Evolutionary conservation across 768 basidiomycete species (phyloP).

Genomic region (Trichaptum fuscoviolaceum): DNA sequence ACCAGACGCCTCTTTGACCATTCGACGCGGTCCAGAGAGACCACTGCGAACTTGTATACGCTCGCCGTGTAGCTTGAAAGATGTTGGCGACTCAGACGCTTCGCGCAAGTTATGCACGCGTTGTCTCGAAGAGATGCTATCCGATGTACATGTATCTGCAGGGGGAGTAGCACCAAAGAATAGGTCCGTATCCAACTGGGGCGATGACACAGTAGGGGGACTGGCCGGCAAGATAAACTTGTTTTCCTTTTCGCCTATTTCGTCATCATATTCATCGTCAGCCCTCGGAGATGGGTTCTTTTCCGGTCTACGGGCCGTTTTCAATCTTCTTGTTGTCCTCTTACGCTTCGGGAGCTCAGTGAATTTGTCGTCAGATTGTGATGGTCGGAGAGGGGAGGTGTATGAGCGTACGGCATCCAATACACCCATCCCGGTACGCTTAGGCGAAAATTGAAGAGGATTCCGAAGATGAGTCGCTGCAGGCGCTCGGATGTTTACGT

Average conservation of each 20-base stretch:
- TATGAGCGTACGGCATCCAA: not conserved
- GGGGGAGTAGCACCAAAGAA: slow-evolving; percentile 35
- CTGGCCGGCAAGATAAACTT: slow-evolving; percentile 45
- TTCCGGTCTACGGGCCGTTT: not conserved
- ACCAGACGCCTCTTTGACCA: not conserved
- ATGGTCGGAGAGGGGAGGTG: not conserved
- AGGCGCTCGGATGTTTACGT: not conserved
- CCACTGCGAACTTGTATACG: not conserved
- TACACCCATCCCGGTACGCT: not conserved
- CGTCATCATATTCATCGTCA: slow-evolving; percentile 14
- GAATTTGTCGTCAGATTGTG: slow-evolving; percentile 29
- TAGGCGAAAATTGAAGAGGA: not conserved
- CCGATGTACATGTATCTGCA: slow-evolving; percentile 3
- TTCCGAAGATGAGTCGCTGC: not conserved
- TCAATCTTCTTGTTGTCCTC: slow-evolving; percentile 11
- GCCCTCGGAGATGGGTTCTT: slow-evolving; percentile 3
- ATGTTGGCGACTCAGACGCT: not conserved
- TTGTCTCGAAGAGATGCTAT: not conserved
- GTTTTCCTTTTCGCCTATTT: slow-evolving; percentile 20
- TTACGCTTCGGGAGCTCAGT: slow-evolving; percentile 33
- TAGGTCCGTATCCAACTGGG: slow-evolving; percentile 48
- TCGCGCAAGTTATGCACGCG: not conserved
- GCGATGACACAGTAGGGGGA: slow-evolving; percentile 52
- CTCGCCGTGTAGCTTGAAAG: not conserved
- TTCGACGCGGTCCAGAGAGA: not conserved